Evolutionary conservation across 495 filamentous ascomycete species (phyloP).

Genomic region (Neurospora terricola): DNA sequence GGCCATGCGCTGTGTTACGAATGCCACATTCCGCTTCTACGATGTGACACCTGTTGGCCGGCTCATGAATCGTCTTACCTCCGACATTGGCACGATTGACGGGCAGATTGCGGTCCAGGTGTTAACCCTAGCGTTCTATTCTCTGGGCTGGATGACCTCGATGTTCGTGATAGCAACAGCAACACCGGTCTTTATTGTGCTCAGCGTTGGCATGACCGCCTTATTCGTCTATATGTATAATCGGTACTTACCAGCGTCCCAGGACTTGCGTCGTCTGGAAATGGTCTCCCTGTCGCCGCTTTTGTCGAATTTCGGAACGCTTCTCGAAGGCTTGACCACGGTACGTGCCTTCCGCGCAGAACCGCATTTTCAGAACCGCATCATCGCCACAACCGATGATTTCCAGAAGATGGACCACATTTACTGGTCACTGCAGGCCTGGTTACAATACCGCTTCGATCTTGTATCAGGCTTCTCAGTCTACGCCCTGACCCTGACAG

Average conservation of each 20-base stretch:
- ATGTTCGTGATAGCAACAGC: conserved; percentile 64
- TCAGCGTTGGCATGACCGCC: conserved; percentile 52
- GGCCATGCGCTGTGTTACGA: conserved; percentile 57
- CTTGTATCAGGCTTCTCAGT: conserved; percentile 58
- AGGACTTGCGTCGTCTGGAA: conserved; percentile 69
- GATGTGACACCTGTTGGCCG: conserved; percentile 76
- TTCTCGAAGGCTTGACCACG: conserved; percentile 69
- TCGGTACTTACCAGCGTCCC: conserved; percentile 70
- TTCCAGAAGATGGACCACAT: conserved; percentile 93
- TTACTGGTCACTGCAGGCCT: conserved; percentile 77
- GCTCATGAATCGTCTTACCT: conserved; percentile 79
- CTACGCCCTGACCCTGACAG: conserved; percentile 58
- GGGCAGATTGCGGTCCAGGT: conserved; percentile 65
- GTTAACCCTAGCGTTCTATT: conserved; percentile 50
- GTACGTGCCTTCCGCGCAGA: conserved; percentile 69
- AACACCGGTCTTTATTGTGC: conserved; percentile 63
- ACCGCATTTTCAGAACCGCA: conserved; percentile 60
- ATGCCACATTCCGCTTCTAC: conserved; percentile 79
- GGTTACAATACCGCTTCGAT: conserved; percentile 74
- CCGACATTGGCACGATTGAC: conserved; percentile 75
- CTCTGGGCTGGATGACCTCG: conserved; percentile 60
- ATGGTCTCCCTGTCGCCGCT: conserved; percentile 76
- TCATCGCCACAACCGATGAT: conserved; percentile 64
- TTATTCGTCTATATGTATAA: conserved; percentile 59
- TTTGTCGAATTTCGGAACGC: conserved; percentile 75